phyloP scores from a whole-genome alignment of 1,284 basidiomycete genomes.

The Cutaneotrichosporon curvatum region DNA sequence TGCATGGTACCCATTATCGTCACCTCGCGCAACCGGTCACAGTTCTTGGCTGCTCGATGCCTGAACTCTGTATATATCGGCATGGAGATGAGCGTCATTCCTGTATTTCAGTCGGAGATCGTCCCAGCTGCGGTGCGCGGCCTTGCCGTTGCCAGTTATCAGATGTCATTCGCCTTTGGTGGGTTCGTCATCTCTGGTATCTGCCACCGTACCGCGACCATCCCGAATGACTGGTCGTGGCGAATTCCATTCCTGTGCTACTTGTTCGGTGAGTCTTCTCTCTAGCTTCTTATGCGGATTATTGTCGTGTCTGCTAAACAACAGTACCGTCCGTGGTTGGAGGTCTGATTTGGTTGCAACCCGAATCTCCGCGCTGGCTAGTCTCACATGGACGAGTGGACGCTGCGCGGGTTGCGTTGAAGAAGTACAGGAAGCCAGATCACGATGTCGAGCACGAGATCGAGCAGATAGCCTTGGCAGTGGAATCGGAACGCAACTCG shows the following conservation, averaged over 20 bases:
- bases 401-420: slow-evolving; percentile 12
- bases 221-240: slow-evolving; percentile 13
- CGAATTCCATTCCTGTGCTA: slow-evolving; percentile 12
- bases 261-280: slow-evolving; percentile 1
- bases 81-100: slow-evolving; percentile 16
- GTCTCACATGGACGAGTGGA: slow-evolving; percentile 17
- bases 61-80: slow-evolving; percentile 17
- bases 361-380: slow-evolving; percentile 25
- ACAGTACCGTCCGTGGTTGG: slow-evolving; percentile 3
- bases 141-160: slow-evolving; percentile 11
- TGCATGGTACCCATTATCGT: slow-evolving; percentile 9
- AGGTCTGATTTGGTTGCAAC: slow-evolving; percentile 16
- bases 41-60: slow-evolving; percentile 8
- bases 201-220: slow-evolving; percentile 4
- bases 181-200: slow-evolving; percentile 10
- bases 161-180: slow-evolving; percentile 13
- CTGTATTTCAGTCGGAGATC: slow-evolving; percentile 14
- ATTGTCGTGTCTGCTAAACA: too few relatives aligned
- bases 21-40: slow-evolving; percentile 3
- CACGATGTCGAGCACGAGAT: slow-evolving; percentile 6
- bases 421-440: slow-evolving; percentile 10
- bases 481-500: not conserved
- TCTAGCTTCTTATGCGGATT: not conserved
- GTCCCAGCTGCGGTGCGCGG: slow-evolving; percentile 13
- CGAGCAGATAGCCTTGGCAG: slow-evolving; percentile 2